Base-by-base conservation (phyloP, 1,139 yeast genomes). In the Chernovozyma aurita region DNA sequence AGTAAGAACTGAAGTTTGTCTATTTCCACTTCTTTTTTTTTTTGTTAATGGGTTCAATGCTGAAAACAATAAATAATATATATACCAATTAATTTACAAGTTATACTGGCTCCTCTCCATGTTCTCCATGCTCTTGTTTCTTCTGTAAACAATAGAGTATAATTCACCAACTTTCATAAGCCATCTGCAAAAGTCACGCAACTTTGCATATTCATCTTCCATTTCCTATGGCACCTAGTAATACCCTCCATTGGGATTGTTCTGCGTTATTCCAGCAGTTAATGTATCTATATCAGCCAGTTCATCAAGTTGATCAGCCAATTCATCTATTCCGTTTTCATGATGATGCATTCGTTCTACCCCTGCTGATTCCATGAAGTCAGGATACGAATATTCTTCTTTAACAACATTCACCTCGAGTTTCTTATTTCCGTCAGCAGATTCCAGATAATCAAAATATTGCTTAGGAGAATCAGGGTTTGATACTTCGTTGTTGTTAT, bases 241-340 rank as follows among this genome's bases (percentile, higher is more conserved):
- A 20, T 20, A 20, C 6, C 9, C 22, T 20, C 8, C 22, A 7
- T 6, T 28, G 31, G 18, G 45, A 29, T 45, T 44, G 18, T 47
- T 40, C 28, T 44, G 44, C 7, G 60, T 43, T 20, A 63, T 62
- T 14, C 61, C 67, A 8, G 64, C 61, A 4, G 66, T 46, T 38
- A 63, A 49, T 6, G 59, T 49, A 34, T 59, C 68, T 18, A 63
- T 61, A 38, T 60, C 66, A 3, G 57, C 52, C 24, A 57, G 63
- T 26, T 53, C 62, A 34, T 52, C 51, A 9, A 61, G 49, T 24
- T 54, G 59, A 35, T 59, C 58, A 14, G 65, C 45, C 26, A 59
- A 50, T 21, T 53, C 65, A 28, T 55, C 62, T 30, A 60, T 21
- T 16, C 28, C 34, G 8, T 29, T 22, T 4, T 32, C 27, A 14